phyloP scores from a whole-genome alignment of 176 grass and related monocot species.

The Carex kokanica region DNA sequence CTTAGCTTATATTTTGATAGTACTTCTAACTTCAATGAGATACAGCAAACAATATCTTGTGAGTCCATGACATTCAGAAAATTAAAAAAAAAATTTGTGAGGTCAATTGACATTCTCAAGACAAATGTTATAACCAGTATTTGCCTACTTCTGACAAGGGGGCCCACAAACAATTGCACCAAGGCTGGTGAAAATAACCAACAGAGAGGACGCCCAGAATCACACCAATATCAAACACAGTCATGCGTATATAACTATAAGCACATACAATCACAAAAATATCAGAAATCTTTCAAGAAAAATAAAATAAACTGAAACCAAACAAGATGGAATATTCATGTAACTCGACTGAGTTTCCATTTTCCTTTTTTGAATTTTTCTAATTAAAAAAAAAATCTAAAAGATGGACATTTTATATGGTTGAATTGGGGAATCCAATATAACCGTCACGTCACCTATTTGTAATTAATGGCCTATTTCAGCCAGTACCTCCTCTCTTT shows the following conservation, averaged over 20 bases:
- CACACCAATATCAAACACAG: neutral
- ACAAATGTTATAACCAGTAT: neutral
- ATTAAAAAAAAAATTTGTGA: neutral
- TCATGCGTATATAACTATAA: neutral
- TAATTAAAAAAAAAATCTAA: neutral
- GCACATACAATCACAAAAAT: neutral
- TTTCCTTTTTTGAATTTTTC: neutral
- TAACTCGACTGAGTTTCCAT: neutral
- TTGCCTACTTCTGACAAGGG: neutral
- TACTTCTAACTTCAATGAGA: neutral
- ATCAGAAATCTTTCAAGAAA: neutral
- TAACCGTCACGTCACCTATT: neutral
- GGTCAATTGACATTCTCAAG: neutral
- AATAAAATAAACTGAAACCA: neutral
- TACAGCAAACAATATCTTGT: neutral
- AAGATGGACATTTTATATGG: neutral
- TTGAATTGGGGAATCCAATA: neutral
- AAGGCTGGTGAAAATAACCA: neutral
- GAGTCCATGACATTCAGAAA: neutral
- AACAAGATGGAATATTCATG: neutral
- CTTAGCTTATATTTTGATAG: constrained; percentile 1
- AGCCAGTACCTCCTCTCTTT: neutral
- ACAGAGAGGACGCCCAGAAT: neutral
- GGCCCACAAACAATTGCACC: neutral
- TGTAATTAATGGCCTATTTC: neutral